Base-by-base conservation (phyloP, 345 rosid species). In the Salix koriyanagi region DNA sequence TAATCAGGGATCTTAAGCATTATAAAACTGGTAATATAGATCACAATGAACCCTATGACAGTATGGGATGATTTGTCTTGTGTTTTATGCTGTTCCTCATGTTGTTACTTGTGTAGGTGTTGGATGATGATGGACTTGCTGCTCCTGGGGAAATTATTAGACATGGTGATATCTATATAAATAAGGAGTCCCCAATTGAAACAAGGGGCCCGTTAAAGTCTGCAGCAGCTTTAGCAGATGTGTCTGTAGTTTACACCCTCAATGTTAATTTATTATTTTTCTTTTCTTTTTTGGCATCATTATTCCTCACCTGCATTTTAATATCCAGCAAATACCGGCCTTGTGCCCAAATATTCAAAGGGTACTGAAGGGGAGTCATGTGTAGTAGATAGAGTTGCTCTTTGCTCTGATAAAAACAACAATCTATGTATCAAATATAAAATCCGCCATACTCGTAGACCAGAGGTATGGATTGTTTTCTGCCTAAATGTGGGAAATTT, bases 391-490 rank as follows among this genome's bases (percentile, higher is more conserved):
- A 90, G 91, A 83, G 99, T 95, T 84, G 89, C 92, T 81, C 88
- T 95, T 36, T 88, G 79, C 81, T 70, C 90, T 64, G 93, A 90
- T 80, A 85, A 71, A 79, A 79, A 83, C 26, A 78, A 76, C 65
- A 84, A 87, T 34, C 65, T 86, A 67, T 84, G 86, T 82, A 85
- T 95, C 79, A 95, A 91, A 77, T 83, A 86, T 77, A 76, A 91
- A 34, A 85, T 93, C 78, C 97, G 98, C 61, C 98, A 95, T 70
- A 91, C 96, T 52, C 99, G 98, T 79, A 87, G 99, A 76, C 99
- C 99, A 72, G 99, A 95, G 92, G 98, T 91, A 81, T 46, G 65
- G 19, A 41, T 28, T 19, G 13, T n/a, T 34, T 18, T 61, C 30
- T 79, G 7, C 69, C 16, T 15, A 50, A 34, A 12, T 23, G 28